Evolutionary conservation across 306 rosid genomes (phyloP), one percentile per base, ranked within the genome.

Genomic region (Inga oerstediana): DNA sequence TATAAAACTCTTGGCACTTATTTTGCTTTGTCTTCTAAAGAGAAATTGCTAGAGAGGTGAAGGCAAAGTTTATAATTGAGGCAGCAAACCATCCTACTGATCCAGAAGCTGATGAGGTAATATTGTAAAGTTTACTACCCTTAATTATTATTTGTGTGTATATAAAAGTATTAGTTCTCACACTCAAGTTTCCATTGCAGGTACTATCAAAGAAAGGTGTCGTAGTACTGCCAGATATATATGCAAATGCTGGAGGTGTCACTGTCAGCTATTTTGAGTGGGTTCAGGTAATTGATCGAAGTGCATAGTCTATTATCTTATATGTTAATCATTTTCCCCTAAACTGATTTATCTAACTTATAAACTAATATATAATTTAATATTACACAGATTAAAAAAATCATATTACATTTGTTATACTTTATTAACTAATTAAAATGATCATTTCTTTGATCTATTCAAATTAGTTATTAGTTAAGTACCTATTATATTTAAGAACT

Each of bases 221-320:
- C 75, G 89, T 88, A 46, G 90, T 96, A 71, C 98, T 96, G 58
- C 99, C 99, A 10, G 99, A 93, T 84, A 93, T 96, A 74, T 96
- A 84, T 90, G 99, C 99, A 83, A 96, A 96, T 89, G 94, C 98
- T 45, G 99, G 99, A 83, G 99, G 99, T 0, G 99, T 96, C 37
- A 96, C 97, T 10, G 98, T 96, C 73, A 93, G 99, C 82, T 96
- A 96, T 82, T 92, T 96, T 52, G 99, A 96, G 59, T 96, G 99
- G 99, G 99, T 96, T 83, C 99, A 96, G 98, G 99, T 95, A 82
- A 37, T 11, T 34, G 34, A 48, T 39, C 43, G 1, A 5, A 5
- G 43, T 39, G 43, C 43, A 39, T 39, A 39, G 6, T 39, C 43
- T 6, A 39, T 39, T 39, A 39, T 39, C 43, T 39, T 39, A 39